These are phyloP conservation scores for Glycine latifolia DNA, from an alignment of 306 rosid genomes.

Conservation along the genomic window DNA sequence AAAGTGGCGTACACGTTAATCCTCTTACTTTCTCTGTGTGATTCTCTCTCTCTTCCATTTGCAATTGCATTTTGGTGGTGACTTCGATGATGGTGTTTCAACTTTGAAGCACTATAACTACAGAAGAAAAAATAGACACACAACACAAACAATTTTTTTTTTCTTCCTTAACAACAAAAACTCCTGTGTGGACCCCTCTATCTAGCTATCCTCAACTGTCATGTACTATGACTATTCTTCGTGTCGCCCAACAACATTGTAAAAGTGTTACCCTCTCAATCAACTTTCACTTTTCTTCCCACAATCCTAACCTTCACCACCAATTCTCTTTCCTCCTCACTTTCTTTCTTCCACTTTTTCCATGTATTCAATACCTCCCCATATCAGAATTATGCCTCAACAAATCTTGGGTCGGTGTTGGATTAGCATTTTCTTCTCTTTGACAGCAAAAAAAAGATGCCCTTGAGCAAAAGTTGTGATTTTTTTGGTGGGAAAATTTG, in stretches of 20 bases:
- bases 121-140: too few relatives aligned
- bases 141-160: not conserved
- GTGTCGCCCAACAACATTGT: constrained; percentile 67
- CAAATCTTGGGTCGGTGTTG: constrained; percentile 72
- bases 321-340: constrained; percentile 44
- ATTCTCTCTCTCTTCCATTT: not conserved
- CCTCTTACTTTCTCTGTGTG: not conserved
- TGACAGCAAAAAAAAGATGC: constrained; percentile 59
- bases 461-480: constrained; percentile 52
- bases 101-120: constrained; percentile 2
- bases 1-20: constrained; percentile 55
- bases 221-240: constrained; percentile 56
- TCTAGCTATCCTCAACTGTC: constrained; percentile 64
- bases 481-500: constrained; percentile 45
- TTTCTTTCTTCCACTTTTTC: constrained; percentile 52
- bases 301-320: constrained; percentile 41
- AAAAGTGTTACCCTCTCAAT: constrained; percentile 39
- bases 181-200: constrained; percentile 56
- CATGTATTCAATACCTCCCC: constrained; percentile 74
- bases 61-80: constrained; percentile 39
- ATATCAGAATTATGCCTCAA: constrained; percentile 51
- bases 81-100: constrained; percentile 48
- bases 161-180: constrained; percentile 47
- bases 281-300: constrained; percentile 53
- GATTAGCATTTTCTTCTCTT: constrained; percentile 57